Base-by-base conservation (phyloP, 2,329 filamentous ascomycete genomes). In the Ophiostoma fasciatum region DNA sequence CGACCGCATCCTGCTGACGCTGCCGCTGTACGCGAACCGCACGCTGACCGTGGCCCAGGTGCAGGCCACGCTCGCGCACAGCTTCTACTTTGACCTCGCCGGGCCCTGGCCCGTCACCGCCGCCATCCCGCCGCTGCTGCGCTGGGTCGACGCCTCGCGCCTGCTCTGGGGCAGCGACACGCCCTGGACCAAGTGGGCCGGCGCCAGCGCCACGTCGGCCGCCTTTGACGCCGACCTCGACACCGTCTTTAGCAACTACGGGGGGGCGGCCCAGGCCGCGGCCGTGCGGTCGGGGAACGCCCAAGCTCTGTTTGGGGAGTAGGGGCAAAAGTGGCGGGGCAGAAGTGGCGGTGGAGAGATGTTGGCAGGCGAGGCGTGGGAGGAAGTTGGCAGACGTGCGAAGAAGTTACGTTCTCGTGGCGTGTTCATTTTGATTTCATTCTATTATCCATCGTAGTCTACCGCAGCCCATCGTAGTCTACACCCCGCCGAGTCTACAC, bases 41-140 rank as follows among this genome's bases (percentile, higher is more conserved):
- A 48, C 41, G 14, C 26, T 44, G 3, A 52, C 47, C 1, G 46
- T 42, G 4, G 64, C 72, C 1, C 33, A 25, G 2, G 18, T 50
- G 30, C 45, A 36, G 11, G 38, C 31, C 1, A 44, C 39, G 4
- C 38, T 50, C 0, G 23, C 35, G 0, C 28, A 30, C 1, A 46
- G 40, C 18, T 50, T 50, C 34, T 50, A 46, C 39, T 48, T 50
- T 27, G 48, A 50, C n/a, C 43, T 50, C 5, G 46, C 48, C 2
- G 48, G 48, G 1, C 47, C 47, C 2, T 49, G 48, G 48, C 45
- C 47, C 4, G 46, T 45, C 4, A 32, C 35, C 4, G 41, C 31
- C 2, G 45, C 45, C 3, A 42, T 49, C 14, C 42, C 47, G 1
- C 12, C 48, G 0, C 27, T 50, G 13, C 40, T 48, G 7, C 43